phyloP scores from a whole-genome alignment of 768 basidiomycete genomes.

The Russula lepida region DNA sequence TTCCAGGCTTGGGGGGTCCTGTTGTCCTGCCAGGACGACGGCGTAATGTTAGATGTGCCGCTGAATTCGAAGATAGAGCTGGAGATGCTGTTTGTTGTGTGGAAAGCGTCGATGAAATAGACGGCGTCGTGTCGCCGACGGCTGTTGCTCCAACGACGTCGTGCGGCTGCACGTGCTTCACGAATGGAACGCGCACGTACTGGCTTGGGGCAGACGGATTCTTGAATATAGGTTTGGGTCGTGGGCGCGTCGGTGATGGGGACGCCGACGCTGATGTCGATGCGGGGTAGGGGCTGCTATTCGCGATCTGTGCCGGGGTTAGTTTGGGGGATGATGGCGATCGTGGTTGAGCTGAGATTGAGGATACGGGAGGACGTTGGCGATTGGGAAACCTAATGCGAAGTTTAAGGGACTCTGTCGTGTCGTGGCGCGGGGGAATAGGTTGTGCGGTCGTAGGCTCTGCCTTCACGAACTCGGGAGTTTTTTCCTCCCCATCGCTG shows the following conservation, averaged over 20 bases:
- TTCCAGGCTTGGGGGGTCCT: conserved; percentile 2
- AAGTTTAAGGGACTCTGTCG: conserved; percentile 6
- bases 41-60: not conserved
- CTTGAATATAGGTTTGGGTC: conserved; percentile 16
- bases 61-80: not conserved
- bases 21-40: conserved; percentile 4
- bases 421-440: not conserved
- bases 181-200: conserved; percentile 10
- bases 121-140: not conserved
- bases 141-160: not conserved
- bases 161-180: not conserved
- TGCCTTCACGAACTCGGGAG: not conserved
- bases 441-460: not conserved
- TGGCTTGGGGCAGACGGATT: conserved; percentile 8
- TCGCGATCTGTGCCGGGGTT: not conserved
- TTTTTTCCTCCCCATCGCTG: conserved; percentile 13
- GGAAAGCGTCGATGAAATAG: not conserved
- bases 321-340: not conserved
- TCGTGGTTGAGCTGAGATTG: not conserved
- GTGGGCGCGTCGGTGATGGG: conserved; percentile 11
- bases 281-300: not conserved
- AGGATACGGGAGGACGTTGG: not conserved
- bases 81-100: not conserved
- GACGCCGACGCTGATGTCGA: not conserved
- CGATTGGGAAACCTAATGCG: conserved; percentile 9